Evolutionary conservation across 352 stramenopile species (phyloP).

Genomic region (Phytopythium aichiense): DNA sequence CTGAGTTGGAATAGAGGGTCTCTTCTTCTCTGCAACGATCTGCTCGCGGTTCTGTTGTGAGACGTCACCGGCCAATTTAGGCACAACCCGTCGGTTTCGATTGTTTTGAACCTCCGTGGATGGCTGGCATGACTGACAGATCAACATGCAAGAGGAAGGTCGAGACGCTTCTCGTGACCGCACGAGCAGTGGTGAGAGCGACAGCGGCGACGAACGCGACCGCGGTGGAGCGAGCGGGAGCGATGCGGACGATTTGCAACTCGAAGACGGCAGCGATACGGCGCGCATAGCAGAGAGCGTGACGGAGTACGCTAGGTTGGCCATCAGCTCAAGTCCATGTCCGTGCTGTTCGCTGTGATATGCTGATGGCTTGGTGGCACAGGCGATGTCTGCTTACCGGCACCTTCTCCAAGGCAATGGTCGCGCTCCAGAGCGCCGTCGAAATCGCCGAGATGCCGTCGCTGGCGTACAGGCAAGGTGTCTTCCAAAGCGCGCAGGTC

Average conservation of each 20-base stretch:
- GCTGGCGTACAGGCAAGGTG: conserved; percentile 20
- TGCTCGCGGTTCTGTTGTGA: background rate
- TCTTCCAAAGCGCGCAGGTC: conserved; percentile 42
- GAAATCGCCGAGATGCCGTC: conserved; percentile 27
- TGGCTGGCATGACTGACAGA: background rate
- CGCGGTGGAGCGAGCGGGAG: background rate
- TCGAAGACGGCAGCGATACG: conserved; percentile 9
- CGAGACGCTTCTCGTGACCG: background rate
- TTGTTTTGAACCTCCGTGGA: background rate
- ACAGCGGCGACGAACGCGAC: background rate
- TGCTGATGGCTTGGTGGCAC: background rate
- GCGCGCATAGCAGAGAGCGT: conserved; percentile 16
- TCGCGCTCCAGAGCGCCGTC: conserved; percentile 38
- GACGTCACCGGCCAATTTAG: background rate
- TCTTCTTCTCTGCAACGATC: background rate
- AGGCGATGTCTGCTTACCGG: conserved; percentile 43
- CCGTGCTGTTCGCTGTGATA: background rate
- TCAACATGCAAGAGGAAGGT: background rate
- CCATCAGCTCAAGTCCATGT: background rate
- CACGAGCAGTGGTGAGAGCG: background rate
- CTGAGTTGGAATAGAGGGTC: background rate
- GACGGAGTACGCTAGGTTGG: conserved; percentile 20
- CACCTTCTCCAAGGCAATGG: conserved; percentile 35
- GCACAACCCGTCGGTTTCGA: background rate
- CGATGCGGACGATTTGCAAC: background rate